phyloP scores from a whole-genome alignment of 495 filamentous ascomycete species.

The Xylaria acuta region DNA sequence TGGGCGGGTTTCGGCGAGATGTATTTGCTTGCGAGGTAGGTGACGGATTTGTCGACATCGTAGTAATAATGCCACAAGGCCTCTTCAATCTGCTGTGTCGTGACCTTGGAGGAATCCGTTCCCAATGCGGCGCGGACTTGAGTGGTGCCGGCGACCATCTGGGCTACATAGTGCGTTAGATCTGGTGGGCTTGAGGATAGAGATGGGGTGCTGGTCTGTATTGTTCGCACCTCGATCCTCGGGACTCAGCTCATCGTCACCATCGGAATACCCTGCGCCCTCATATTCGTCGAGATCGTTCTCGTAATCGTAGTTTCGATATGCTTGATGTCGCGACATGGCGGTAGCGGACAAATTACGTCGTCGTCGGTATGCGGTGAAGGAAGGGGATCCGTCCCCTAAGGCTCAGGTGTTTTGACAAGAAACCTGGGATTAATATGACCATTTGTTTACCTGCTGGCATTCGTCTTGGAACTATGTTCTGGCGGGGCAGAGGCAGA shows the following conservation, averaged over 20 bases:
- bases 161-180: slow-evolving; percentile 34
- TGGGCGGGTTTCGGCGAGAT: slow-evolving; percentile 48
- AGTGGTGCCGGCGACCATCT: slow-evolving; percentile 62
- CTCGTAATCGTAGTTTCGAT: slow-evolving; percentile 66
- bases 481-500: not conserved
- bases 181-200: not conserved
- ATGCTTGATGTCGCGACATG: slow-evolving; percentile 69
- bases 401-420: not conserved
- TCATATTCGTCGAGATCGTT: slow-evolving; percentile 69
- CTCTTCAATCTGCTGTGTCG: slow-evolving; percentile 80
- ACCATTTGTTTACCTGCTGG: too few relatives aligned
- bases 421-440: not conserved
- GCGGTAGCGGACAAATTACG: not conserved
- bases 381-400: not conserved
- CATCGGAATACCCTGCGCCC: slow-evolving; percentile 53
- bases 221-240: slow-evolving; percentile 63
- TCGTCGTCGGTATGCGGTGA: not conserved
- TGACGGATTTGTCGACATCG: slow-evolving; percentile 82
- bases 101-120: slow-evolving; percentile 55
- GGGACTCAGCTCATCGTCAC: slow-evolving; percentile 59
- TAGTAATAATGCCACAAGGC: slow-evolving; percentile 96
- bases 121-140: slow-evolving; percentile 63
- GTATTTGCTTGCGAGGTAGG: slow-evolving; percentile 73
- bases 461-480: not conserved
- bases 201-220: not conserved